phyloP scores from a whole-genome alignment of 208 protist genomes.

The Phytomonas francai region DNA sequence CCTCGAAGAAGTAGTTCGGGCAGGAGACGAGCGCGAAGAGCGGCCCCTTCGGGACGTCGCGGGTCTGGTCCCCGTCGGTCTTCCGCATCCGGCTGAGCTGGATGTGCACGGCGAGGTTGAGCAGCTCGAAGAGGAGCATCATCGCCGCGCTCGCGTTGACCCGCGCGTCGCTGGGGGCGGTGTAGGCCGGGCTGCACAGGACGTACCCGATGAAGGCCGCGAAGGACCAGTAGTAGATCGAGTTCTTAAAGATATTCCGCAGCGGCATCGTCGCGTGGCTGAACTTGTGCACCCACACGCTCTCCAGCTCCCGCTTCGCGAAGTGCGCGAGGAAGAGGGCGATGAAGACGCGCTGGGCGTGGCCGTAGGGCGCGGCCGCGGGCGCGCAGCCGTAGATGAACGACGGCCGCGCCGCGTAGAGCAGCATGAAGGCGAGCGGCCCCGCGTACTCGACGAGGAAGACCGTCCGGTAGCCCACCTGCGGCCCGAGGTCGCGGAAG shows the following conservation, averaged over 20 bases:
- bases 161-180: conserved; percentile 36
- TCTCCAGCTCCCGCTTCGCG: conserved; percentile 91
- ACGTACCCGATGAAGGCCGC: conserved; percentile 87
- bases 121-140: conserved; percentile 76
- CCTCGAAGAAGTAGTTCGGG: conserved; percentile 95
- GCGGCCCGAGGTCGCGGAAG: conserved; percentile 91
- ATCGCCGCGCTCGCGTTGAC: conserved; percentile 34
- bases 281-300: conserved; percentile 94
- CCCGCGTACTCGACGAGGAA: conserved; percentile 94
- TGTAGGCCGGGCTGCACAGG: conserved; percentile 84
- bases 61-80: conserved; percentile 48
- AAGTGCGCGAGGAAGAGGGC: conserved; percentile 89
- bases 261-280: conserved; percentile 91
- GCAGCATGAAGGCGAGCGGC: conserved; percentile 85
- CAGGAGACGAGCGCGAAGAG: conserved; percentile 90
- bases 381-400: conserved; percentile 50
- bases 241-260: conserved; percentile 94
- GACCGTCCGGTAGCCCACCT: conserved; percentile 91
- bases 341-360: conserved; percentile 76
- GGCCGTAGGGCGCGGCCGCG: conserved; percentile 27
- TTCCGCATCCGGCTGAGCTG: conserved; percentile 86
- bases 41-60: conserved; percentile 72
- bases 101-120: conserved; percentile 89
- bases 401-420: conserved; percentile 71
- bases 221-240: conserved; percentile 93